Evolutionary conservation across 306 rosid species (phyloP).

Genomic region (Sicyos baderoa): DNA sequence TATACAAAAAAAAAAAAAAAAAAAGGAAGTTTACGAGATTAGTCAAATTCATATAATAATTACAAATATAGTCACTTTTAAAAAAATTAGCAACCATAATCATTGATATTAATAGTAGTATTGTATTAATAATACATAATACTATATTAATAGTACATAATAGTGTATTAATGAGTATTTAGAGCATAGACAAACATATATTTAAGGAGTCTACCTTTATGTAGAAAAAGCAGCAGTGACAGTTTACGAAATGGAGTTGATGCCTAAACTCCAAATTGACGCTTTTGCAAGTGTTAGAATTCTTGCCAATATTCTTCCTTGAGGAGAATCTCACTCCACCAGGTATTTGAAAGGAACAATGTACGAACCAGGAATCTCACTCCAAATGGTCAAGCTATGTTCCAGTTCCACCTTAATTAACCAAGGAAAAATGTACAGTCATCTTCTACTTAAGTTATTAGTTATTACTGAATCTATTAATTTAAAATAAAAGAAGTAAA

Average conservation of each 20-base stretch:
- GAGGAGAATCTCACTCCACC: constrained; percentile 4
- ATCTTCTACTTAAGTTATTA: not conserved
- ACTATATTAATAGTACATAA: too few species aligned
- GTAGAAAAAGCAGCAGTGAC: not conserved
- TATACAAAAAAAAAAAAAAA: too few species aligned
- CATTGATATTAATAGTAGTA: too few species aligned
- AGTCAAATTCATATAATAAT: too few species aligned
- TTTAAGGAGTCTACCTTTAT: not conserved
- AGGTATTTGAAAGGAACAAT: not conserved
- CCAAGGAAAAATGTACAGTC: not conserved
- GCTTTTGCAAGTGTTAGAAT: not conserved
- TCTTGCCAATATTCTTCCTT: not conserved
- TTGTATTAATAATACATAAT: too few species aligned
- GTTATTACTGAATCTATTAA: not conserved
- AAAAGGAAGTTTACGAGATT: too few species aligned
- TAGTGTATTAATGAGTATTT: too few species aligned
- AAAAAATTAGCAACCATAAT: too few species aligned
- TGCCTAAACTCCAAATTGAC: not conserved
- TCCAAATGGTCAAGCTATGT: not conserved
- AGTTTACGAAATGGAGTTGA: not conserved
- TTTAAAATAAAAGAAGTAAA: not conserved
- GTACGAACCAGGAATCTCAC: not conserved
- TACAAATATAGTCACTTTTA: too few species aligned
- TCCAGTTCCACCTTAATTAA: too few species aligned
- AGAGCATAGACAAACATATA: not conserved